phyloP scores from a whole-genome alignment of 163 green algal genomes.

The Coccomyxa subellipsoidea region DNA sequence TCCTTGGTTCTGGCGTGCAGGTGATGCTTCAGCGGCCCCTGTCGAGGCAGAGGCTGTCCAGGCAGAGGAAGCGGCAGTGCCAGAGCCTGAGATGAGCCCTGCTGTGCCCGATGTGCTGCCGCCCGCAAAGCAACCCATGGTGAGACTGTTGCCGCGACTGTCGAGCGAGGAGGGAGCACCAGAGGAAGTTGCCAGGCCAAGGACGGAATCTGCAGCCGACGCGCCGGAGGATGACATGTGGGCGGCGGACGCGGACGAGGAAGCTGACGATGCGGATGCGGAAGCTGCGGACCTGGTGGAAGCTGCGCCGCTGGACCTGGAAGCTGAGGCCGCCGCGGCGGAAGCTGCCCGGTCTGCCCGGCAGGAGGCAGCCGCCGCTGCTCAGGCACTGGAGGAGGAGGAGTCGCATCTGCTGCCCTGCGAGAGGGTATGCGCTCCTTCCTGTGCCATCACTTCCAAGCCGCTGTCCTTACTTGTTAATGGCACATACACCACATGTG shows the following conservation, averaged over 20 bases:
- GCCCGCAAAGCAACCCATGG: neutral
- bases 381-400: neutral
- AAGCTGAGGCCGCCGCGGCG: neutral
- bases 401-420: neutral
- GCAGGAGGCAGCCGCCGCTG: neutral
- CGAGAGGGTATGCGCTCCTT: neutral
- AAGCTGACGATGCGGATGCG: neutral
- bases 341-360: no score
- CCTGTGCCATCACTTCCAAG: no score
- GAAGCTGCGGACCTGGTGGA: neutral
- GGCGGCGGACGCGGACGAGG: neutral
- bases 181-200: neutral
- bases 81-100: no score
- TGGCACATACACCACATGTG: no score
- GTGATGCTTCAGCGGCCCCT: neutral
- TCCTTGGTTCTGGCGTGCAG: neutral
- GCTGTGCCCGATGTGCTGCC: neutral
- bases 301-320: neutral
- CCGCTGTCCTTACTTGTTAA: no score
- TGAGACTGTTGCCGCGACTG: neutral
- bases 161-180: neutral
- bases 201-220: neutral
- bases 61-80: no score
- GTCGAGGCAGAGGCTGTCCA: neutral
- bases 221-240: neutral